Conservation (phyloP, 2,329 filamentous ascomycete species). For the Aspergillus versicolor region DNA sequence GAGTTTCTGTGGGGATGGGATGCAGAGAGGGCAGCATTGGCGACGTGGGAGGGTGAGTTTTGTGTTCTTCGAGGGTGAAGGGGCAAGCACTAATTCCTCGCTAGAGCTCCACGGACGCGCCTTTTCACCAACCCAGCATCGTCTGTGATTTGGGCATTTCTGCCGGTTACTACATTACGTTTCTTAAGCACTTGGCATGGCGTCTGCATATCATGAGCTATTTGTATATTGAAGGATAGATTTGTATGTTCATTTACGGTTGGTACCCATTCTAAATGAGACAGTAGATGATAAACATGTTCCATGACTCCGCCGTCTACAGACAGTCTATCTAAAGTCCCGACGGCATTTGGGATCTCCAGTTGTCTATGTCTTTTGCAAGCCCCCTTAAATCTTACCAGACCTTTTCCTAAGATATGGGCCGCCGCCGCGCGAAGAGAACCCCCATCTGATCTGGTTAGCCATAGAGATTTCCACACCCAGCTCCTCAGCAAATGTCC, state of each 20-base stretch:
- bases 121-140: not conserved
- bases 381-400: slow-evolving; percentile 7
- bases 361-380: not conserved
- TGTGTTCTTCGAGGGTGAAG: not conserved
- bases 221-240: not conserved
- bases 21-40: slow-evolving; percentile 33
- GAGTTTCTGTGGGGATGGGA: slow-evolving; percentile 43
- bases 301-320: not conserved
- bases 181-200: not conserved
- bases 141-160: not conserved
- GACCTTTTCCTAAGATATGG: slow-evolving; percentile 16
- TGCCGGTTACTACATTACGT: not conserved
- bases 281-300: not conserved
- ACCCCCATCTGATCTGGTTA: slow-evolving; percentile 65
- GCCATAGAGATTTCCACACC: slow-evolving; percentile 70
- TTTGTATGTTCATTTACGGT: not conserved
- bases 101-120: not conserved
- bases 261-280: not conserved
- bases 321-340: not conserved
- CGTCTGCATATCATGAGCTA: not conserved
- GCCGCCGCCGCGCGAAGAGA: slow-evolving; percentile 27
- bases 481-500: slow-evolving; percentile 70
- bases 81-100: not conserved
- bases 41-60: slow-evolving; percentile 31
- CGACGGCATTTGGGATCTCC: not conserved